A percentile compares a stretch with the other conserved stretches of the same genome.
Conservation (phyloP, 2,329 filamentous ascomycete genomes). For the Rhexocercosporidium sp. region DNA sequence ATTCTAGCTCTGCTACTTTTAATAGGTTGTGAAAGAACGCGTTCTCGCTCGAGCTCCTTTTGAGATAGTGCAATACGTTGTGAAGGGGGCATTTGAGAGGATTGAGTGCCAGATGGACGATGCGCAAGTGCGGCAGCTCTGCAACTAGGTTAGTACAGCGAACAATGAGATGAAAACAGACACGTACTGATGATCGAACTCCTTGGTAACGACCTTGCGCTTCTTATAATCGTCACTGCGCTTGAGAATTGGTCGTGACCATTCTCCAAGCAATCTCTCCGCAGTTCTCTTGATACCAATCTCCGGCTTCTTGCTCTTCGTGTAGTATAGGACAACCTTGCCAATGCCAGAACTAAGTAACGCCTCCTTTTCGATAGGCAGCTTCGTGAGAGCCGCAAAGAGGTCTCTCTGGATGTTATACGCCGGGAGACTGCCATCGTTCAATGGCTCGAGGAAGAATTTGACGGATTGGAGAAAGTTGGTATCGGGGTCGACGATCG, state of each 20-base stretch:
- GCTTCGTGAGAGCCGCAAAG: slow-evolving; percentile 76
- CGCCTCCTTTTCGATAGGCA: slow-evolving; percentile 90
- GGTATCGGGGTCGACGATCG: slow-evolving; percentile 90
- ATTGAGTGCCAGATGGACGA: slow-evolving; percentile 39
- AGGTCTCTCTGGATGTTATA: slow-evolving; percentile 98
- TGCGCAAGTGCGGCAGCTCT: slow-evolving; percentile 43
- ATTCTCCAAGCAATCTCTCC: slow-evolving; percentile 90
- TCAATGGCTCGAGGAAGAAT: slow-evolving; percentile 95
- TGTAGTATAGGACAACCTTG: slow-evolving; percentile 97
- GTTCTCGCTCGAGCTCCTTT: slow-evolving; percentile 56
- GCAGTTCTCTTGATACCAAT: slow-evolving; percentile 90
- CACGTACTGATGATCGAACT: slow-evolving; percentile 67
- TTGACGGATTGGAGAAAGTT: slow-evolving; percentile 94
- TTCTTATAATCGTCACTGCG: slow-evolving; percentile 95
- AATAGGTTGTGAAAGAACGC: slow-evolving; percentile 60
- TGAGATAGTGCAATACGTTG: slow-evolving; percentile 38
- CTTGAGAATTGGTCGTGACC: slow-evolving; percentile 93
- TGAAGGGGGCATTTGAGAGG: slow-evolving; percentile 37
- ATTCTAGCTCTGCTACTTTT: slow-evolving; percentile 60
- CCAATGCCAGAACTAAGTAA: slow-evolving; percentile 91
- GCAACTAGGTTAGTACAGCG: slow-evolving; percentile 23
- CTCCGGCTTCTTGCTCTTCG: slow-evolving; percentile 90
- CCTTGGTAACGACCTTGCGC: slow-evolving; percentile 67
- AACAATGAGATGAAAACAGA: background rate
- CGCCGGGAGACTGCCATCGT: slow-evolving; percentile 90